Evolutionary conservation across 139 green algal genomes (phyloP), one percentile per base, ranked within the genome.

Genomic region (Volvox africanus): DNA sequence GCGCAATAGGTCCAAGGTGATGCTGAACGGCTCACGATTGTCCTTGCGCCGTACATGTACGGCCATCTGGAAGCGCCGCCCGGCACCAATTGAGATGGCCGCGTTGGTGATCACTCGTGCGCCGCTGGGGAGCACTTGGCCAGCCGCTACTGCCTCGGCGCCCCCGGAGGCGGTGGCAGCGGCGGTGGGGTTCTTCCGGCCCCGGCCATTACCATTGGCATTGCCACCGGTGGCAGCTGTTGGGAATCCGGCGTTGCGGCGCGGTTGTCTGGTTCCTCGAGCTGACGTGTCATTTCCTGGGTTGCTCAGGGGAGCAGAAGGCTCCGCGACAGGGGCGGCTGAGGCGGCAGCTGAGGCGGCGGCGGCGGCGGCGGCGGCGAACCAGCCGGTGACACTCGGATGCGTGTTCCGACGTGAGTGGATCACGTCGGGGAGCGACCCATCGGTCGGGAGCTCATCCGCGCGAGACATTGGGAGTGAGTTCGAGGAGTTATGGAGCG

Each of bases 41-140:
- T 86, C 80, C 50, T 86, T 86, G 26, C 80, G 50, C 26, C 80
- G 50, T 17, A 86, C 80, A n/a, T 44, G 28, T 6, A 86, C 80
- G 50, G 24, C 44, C 50, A 68, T 62, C 36, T 84, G 78, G 78
- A 68, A 84, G 78, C 78, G 78, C 36, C 36, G 36, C 22, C 28
- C 78, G 2, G 78, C 78, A 84, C 28, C 78, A 11, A 55, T 82
- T 2, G 76, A 28, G 30, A 61, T 35, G 3, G 33, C 33, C 13
- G 76, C 76, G 76, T 33, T 30, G 22, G 71, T 35, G 26, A 32
- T 33, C 12, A 81, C 75, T 1, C 75, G 75, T 35, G 32, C 33
- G 32, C 32, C 75, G 9, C 75, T 81, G 13, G 32, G 75, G 6
- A 81, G 30, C 3, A 61, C 30, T 35, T 28, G 21, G 9, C 21